Percentiles rank a stretch among this genome's conserved stretches.
phyloP scores from a whole-genome alignment of 1,284 basidiomycete genomes.

The Leccinum cinnamomeum region DNA sequence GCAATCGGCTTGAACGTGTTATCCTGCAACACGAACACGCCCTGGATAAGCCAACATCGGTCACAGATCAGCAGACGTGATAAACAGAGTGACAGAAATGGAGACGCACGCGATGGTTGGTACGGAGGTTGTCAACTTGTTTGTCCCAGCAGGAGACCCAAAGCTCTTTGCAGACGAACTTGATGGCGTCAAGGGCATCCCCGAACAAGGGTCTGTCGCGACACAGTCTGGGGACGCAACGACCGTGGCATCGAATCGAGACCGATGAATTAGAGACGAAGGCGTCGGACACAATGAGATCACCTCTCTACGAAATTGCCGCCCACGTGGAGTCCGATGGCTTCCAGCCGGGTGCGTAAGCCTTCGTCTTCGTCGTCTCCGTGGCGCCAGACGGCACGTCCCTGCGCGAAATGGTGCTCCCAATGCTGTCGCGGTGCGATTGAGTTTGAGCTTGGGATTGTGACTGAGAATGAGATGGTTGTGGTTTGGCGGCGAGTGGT shows the following conservation, averaged over 20 bases:
- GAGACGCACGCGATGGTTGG: slow-evolving; percentile 80
- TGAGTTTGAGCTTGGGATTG: neutral
- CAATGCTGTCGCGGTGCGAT: slow-evolving; percentile 39
- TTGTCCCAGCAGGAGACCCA: slow-evolving; percentile 89
- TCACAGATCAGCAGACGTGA: neutral
- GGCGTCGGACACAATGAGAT: slow-evolving; percentile 16
- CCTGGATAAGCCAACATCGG: slow-evolving; percentile 39
- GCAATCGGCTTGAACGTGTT: slow-evolving; percentile 85
- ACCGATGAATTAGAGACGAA: neutral
- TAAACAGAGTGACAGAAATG: neutral
- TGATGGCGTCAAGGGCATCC: slow-evolving; percentile 88
- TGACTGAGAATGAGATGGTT: slow-evolving; percentile 29
- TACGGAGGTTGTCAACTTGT: slow-evolving; percentile 93
- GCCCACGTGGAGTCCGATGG: slow-evolving; percentile 86
- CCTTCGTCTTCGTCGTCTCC: slow-evolving; percentile 69
- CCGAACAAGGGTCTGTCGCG: slow-evolving; percentile 73
- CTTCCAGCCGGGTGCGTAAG: slow-evolving; percentile 68
- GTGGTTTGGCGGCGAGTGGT: neutral
- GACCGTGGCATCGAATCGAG: neutral
- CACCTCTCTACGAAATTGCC: slow-evolving; percentile 80
- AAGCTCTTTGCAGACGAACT: slow-evolving; percentile 96
- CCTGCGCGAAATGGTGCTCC: slow-evolving; percentile 21
- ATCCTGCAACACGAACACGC: slow-evolving; percentile 92
- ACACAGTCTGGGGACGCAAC: slow-evolving; percentile 54
- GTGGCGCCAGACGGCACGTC: slow-evolving; percentile 9